Base-by-base conservation (phyloP, 371 early-diverging fungal species). In the Haplosporangium sp. region DNA sequence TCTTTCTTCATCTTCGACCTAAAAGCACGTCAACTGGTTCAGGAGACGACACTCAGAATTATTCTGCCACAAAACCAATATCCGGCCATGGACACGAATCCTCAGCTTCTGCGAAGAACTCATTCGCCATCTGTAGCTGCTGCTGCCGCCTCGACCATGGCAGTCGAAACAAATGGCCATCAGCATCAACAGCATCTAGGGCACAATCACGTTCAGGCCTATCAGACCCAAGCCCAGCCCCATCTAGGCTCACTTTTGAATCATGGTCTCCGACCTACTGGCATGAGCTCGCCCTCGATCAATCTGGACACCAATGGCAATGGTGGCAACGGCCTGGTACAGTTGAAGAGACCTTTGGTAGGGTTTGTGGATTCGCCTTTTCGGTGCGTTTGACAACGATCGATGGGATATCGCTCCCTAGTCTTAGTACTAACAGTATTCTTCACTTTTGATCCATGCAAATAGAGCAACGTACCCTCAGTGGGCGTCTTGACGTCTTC, bases 61-160 rank as follows among this genome's bases (percentile, higher is more conserved):
- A 29, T 29, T 29, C 23, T 16, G 37, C 43, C 29, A 6, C 29
- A 47, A 2, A 29, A 29, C 29, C 29, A 29, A 29, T 29, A 1
- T 29, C 42, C 21, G 11, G 42, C 21, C 61, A 75, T 75, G 75
- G 75, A 75, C 55, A 7, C 65, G 14, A 77, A 71, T 36, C 73
- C 80, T 9, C 73, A 73, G 62, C 52, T 79, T 56, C 37, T 79
- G 47, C 63, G 80, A 54, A 61, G 80, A 57, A 69, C 80, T 2
- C 73, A 79, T 8, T 79, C 80, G 43, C 80, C 80, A 14, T 73
- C 69, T 38, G 80, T 69, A 55, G 80, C 77, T 14, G 71, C 77
- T 18, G 60, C 67, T 11, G 51, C 74, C 3, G 50, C 65, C 9
- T 64, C 74, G 5, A 68, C 74, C 10, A 41, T 68, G 46, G 67